phyloP scores from a whole-genome alignment of 257 asterid genomes.

The Scutellaria barbata region DNA sequence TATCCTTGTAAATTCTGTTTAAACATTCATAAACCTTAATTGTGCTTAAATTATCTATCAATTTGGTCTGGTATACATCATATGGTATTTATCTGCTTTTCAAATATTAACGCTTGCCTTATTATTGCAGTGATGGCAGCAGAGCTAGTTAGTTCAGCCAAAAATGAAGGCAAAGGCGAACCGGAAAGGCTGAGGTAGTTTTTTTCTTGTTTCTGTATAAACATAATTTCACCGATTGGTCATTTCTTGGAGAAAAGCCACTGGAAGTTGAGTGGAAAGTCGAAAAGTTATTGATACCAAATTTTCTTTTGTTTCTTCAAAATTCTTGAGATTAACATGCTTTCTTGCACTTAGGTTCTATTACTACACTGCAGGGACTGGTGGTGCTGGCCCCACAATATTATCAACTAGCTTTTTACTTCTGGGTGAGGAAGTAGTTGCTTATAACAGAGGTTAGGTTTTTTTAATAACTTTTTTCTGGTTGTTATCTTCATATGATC shows the following conservation, averaged over 20 bases:
- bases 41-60: neutral
- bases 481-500: neutral
- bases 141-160: conserved; percentile 82
- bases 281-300: neutral
- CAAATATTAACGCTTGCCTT: conserved; percentile 26
- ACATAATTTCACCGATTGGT: neutral
- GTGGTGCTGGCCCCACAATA: conserved; percentile 97
- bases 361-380: conserved; percentile 96
- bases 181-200: conserved; percentile 83
- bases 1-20: conserved; percentile 42
- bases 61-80: neutral
- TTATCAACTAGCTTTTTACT: conserved; percentile 91
- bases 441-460: conserved; percentile 82
- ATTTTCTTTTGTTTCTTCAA: neutral
- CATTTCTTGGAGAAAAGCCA: neutral
- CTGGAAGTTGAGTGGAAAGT: conserved; percentile 5
- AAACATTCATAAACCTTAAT: conserved; percentile 23
- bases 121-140: conserved; percentile 91
- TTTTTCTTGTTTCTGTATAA: neutral
- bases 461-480: neutral
- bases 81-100: conserved; percentile 16
- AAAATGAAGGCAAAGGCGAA: conserved; percentile 63
- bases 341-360: conserved; percentile 65
- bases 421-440: conserved; percentile 94
- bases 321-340: conserved; percentile 14